Evolutionary conservation across 225 moss, liverwort and hornwort genomes (phyloP).

Genomic region (Bryum argenteum): DNA sequence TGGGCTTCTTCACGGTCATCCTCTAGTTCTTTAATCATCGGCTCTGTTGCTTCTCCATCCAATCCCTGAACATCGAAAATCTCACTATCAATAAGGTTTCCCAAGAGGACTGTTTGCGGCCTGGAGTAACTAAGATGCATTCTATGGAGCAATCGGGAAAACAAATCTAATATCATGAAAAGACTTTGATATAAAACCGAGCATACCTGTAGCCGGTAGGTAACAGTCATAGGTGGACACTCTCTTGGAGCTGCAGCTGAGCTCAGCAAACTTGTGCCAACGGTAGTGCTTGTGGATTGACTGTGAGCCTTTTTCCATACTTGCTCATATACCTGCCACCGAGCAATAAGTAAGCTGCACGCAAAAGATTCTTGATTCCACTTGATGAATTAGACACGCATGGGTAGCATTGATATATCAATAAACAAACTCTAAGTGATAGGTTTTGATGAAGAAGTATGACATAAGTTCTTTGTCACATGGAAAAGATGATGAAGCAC

Average conservation of each 20-base stretch:
- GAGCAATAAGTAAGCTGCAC: neutral
- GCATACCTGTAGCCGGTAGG: conserved; percentile 92
- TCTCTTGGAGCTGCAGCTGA: conserved; percentile 73
- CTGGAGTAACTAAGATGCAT: conserved; percentile 16
- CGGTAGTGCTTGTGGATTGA: conserved; percentile 67
- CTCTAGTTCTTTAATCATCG: conserved; percentile 98
- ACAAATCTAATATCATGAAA: too few species aligned
- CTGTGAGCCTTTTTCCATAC: conserved; percentile 97
- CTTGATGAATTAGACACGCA: conserved; percentile 15
- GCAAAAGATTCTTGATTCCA: conserved; percentile 16
- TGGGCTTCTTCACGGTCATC: conserved; percentile 98
- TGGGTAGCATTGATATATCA: neutral
- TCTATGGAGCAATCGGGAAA: neutral
- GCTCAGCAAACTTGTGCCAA: conserved; percentile 74
- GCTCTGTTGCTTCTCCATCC: conserved; percentile 99
- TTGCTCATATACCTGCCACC: conserved; percentile 86
- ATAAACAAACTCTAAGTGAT: neutral
- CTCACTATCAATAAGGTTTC: conserved; percentile 18
- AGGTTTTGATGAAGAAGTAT: neutral
- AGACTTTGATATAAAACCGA: neutral
- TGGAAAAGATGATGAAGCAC: neutral
- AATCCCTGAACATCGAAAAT: conserved; percentile 61
- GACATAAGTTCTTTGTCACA: neutral
- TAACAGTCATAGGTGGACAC: conserved; percentile 98
- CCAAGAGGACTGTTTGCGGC: neutral